Conservation (phyloP, 139 green algal genomes). For the Chlamydomonas eustigma region DNA sequence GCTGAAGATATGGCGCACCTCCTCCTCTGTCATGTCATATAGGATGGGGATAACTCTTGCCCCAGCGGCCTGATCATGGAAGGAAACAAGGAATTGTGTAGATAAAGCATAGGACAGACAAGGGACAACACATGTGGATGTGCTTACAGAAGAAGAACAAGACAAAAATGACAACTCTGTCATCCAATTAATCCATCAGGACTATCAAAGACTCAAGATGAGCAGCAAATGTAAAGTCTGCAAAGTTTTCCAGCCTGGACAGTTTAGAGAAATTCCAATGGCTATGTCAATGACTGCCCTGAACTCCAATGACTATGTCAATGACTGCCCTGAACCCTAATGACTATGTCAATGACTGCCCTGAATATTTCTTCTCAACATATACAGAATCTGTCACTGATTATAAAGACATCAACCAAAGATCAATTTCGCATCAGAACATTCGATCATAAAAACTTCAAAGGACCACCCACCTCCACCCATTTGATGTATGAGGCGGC, state of each 20-base stretch:
- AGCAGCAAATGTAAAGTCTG: no score
- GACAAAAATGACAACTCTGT: not conserved
- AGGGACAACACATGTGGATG: no score
- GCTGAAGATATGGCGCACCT: constrained; percentile 37
- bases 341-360: not conserved
- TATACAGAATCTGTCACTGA: not conserved
- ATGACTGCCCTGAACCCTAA: no score
- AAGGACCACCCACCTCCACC: not conserved
- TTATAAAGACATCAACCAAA: not conserved
- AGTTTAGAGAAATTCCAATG: no score
- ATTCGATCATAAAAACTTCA: not conserved
- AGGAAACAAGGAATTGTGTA: constrained; percentile 45
- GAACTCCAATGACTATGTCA: no score
- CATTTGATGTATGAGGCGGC: not conserved
- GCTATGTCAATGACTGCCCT: no score
- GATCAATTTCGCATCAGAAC: no score
- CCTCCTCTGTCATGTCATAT: constrained; percentile 57
- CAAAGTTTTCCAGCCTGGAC: no score
- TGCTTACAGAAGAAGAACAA: not conserved
- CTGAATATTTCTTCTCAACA: not conserved
- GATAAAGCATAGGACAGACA: not conserved
- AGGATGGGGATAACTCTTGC: constrained; percentile 70
- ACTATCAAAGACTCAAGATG: not conserved
- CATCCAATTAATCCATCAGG: not conserved
- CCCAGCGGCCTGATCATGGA: constrained; percentile 62